Evolutionary conservation across 2,329 filamentous ascomycete genomes (phyloP).

Genomic region (Drechslerella stenobrocha): DNA sequence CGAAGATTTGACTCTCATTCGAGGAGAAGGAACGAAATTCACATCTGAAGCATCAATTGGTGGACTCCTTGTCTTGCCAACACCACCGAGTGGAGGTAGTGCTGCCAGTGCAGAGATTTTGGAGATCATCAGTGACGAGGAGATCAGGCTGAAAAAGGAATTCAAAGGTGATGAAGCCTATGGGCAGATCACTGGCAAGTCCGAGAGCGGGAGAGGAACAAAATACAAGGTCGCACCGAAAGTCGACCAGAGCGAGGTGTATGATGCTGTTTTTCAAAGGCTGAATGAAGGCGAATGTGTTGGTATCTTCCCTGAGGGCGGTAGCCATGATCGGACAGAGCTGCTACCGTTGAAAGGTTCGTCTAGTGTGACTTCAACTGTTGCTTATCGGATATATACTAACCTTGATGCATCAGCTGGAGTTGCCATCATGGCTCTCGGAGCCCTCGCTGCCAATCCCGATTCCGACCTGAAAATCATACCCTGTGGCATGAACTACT

Average conservation of each 20-base stretch:
- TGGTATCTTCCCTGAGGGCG: constrained; percentile 95
- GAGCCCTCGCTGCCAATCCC: constrained; percentile 80
- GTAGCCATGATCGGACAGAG: constrained; percentile 91
- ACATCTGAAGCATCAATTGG: constrained; percentile 73
- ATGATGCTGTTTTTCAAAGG: constrained; percentile 86
- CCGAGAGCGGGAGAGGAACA: constrained; percentile 72
- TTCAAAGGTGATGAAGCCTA: constrained; percentile 77
- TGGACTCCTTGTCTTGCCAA: constrained; percentile 83
- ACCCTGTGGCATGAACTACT: constrained; percentile 98
- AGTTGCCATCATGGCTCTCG: constrained; percentile 96
- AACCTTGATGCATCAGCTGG: constrained; percentile 64
- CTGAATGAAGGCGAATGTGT: constrained; percentile 83
- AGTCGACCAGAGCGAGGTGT: constrained; percentile 90
- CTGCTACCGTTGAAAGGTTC: constrained; percentile 80
- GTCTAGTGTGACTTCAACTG: constrained; percentile 14
- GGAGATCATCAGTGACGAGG: constrained; percentile 76
- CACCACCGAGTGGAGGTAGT: constrained; percentile 62
- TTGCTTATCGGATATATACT: constrained; percentile 8
- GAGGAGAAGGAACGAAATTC: constrained; percentile 80
- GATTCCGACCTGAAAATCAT: constrained; percentile 91
- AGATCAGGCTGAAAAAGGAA: constrained; percentile 81
- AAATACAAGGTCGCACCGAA: constrained; percentile 88
- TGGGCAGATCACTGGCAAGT: constrained; percentile 77
- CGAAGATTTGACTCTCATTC: constrained; percentile 77
- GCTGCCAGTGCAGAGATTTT: constrained; percentile 81